Evolutionary conservation across 352 stramenopile species (phyloP), one percentile per base, ranked within the genome.

Genomic region (Globisporangium splendens): DNA sequence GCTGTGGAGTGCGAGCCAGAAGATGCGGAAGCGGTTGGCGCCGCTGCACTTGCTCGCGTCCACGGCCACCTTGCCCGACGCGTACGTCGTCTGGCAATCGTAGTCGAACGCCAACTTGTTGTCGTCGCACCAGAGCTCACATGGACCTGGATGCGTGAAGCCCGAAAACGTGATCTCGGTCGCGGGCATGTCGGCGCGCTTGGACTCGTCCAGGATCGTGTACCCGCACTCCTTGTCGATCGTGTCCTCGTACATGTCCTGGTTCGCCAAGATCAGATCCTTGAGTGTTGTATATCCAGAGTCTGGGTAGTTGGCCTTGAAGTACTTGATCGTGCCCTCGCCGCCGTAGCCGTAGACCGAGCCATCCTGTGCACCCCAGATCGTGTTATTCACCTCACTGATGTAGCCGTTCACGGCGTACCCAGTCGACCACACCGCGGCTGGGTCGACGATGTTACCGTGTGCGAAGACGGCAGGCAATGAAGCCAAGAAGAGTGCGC

Each of bases 81-180:
- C 48, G 48, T 77, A 88, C 22, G 68, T 79, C 10, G 47, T 65
- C 31, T 69, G 62, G 65, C 80, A 90, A 56, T 90, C 61, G 39
- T 73, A 54, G 8, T 76, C 70, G 44, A 72, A 80, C 31, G 72
- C 53, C 33, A 90, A 56, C 50, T 79, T 80, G 58, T 59, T 77
- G 54, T 82, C 70, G 54, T 79, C 77, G 43, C 75, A 86, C 73
- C 76, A 88, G 42, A 78, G 63, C 46, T 90, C 77, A 46, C 80
- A 90, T 24, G 72, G 74, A 8, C 77, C 75, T 0, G 69, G 61
- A 58, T 90, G 80, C 1, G 73, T 79, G 61, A 88, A 88, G 0
- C 76, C 72, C 15, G 72, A 68, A 63, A 72, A 79, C 52, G 64
- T 77, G 42, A 86, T 60, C 53, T 73, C 54, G 24, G 24, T 31